Base-by-base conservation (phyloP, 495 filamentous ascomycete genomes). In the Aspergillus indologenus region DNA sequence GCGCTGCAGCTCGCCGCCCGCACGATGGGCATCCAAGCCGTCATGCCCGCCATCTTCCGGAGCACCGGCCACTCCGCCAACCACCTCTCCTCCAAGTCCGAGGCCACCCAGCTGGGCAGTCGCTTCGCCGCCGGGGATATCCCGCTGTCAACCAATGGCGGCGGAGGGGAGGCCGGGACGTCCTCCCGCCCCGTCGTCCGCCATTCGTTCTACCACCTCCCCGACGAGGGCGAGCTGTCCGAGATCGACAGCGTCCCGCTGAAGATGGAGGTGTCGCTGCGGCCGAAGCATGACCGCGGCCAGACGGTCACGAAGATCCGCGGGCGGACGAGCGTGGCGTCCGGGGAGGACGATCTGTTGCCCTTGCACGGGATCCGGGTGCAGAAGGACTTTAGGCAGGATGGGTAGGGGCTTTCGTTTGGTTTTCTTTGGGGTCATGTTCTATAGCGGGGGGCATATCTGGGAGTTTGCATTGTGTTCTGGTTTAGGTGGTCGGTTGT, bases 351-450 rank as follows among this genome's bases (percentile, higher is more conserved):
- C 6, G 68, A 70, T 59, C 61, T 66, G 54, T 31, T 68, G 62
- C 68, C 68, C 0, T 57, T 68, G 61, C 54, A 64, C 52, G 62
- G 58, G 17, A 70, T 70, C 31, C 49, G 63, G 14, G 65, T 70
- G 45, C 55, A 62, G 20, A 68, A 58, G 50, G 65, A 66, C 14
- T 64, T 70, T 61, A 50, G 50, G 17, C 58, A 73, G 24, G 34
- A 51, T 31, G 22, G 48, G 22, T 54, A 51, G 48, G 6, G 45
- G 5, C 23, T 21, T 21, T 6, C 23, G 20, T 21, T 7, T 23
- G 19, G 45, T 46, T 7, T 19, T 46, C 5, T 46, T 19, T 46
- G 5, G 5, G 5, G 5, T 7, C 2, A 4, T 40, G 34, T 40
- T 46, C 6, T 45, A 46, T 46, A 46, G n/a, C 20, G 20, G 11